Conservation (phyloP, 1,139 yeast species). For the Suhomyces yuchorum region DNA sequence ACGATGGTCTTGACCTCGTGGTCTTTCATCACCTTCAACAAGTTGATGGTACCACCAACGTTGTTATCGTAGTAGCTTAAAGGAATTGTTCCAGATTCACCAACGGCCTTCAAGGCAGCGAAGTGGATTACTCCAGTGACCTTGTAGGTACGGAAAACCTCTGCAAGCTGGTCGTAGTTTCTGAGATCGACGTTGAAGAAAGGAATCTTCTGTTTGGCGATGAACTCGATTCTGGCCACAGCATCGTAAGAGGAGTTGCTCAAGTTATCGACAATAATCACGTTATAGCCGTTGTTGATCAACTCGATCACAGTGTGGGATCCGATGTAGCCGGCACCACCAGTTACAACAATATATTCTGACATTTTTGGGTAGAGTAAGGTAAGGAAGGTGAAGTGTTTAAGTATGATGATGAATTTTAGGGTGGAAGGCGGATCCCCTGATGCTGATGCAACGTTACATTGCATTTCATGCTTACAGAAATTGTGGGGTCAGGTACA, state of each 20-base stretch:
- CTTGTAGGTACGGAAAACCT: constrained; percentile 52
- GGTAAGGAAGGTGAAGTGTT: not conserved
- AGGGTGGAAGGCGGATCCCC: not conserved
- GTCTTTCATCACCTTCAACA: constrained; percentile 55
- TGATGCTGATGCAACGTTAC: constrained; percentile 9
- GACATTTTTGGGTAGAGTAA: constrained; percentile 6
- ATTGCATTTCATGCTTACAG: not conserved
- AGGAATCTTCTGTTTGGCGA: constrained; percentile 52
- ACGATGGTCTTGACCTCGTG: constrained; percentile 60
- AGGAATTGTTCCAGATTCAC: constrained; percentile 77
- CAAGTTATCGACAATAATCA: constrained; percentile 71
- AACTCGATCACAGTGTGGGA: constrained; percentile 77
- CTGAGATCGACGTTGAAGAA: constrained; percentile 63
- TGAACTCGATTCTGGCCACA: constrained; percentile 61
- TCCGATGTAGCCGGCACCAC: constrained; percentile 89
- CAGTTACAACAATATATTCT: constrained; percentile 67
- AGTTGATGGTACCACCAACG: constrained; percentile 62
- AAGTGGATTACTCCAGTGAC: constrained; percentile 72
- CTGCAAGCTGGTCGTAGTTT: constrained; percentile 48
- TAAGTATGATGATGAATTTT: not conserved
- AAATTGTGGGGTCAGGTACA: not conserved
- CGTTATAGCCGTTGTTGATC: constrained; percentile 64
- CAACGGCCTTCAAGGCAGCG: constrained; percentile 88
- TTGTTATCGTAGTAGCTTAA: constrained; percentile 70
- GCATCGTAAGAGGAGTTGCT: constrained; percentile 71